These are phyloP conservation scores for Rhizopus sp. DNA, from an alignment of 371 early-diverging fungal species.

Conservation along the genomic window DNA sequence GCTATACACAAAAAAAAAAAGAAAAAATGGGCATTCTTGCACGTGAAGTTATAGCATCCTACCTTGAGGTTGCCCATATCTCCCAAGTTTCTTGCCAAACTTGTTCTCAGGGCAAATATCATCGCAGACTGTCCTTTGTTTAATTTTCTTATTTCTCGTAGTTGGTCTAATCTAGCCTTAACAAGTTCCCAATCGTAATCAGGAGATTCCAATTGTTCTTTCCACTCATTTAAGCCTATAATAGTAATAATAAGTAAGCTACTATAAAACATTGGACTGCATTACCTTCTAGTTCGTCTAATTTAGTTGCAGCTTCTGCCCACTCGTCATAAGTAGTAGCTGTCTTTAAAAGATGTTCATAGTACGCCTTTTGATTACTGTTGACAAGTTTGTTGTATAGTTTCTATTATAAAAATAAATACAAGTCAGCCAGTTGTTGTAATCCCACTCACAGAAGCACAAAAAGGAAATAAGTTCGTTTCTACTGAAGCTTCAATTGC, in stretches of 20 bases:
- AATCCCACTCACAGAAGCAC: background rate
- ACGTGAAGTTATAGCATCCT: constrained; percentile 2
- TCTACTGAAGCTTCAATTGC: background rate
- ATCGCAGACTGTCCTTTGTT: constrained; percentile 54
- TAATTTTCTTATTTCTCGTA: constrained; percentile 56
- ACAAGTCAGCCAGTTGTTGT: background rate
- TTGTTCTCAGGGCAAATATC: constrained; percentile 77
- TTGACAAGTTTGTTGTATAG: constrained; percentile 12
- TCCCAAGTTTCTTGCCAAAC: constrained; percentile 77
- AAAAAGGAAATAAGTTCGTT: background rate
- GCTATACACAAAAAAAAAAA: no score
- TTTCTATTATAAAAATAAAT: constrained; percentile 1
- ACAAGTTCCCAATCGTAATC: constrained; percentile 83
- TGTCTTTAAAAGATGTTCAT: constrained; percentile 40
- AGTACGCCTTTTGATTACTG: constrained; percentile 12
- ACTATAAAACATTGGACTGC: background rate
- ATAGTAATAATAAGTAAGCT: background rate
- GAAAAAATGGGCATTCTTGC: background rate
- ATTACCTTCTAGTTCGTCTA: constrained; percentile 71
- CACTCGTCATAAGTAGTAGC: constrained; percentile 81
- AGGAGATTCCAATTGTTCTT: constrained; percentile 59
- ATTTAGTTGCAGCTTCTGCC: constrained; percentile 64
- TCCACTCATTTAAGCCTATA: constrained; percentile 73
- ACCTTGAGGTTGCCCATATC: constrained; percentile 82
- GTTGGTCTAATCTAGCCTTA: constrained; percentile 64